Evolutionary conservation across 2,329 filamentous ascomycete species (phyloP).

Genomic region (Colletotrichum aenigma): DNA sequence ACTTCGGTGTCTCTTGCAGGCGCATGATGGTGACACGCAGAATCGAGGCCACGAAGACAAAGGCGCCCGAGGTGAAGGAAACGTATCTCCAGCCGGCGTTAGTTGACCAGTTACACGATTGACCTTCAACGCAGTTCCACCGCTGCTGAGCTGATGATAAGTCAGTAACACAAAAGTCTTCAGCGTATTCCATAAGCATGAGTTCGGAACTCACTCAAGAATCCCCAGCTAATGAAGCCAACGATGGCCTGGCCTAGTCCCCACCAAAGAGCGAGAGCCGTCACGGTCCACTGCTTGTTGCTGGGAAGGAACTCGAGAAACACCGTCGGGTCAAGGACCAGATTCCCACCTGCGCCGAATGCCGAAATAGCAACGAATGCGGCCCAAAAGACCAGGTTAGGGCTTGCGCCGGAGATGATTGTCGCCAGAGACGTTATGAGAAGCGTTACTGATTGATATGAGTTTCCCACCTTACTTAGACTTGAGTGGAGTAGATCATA

Average conservation of each 20-base stretch:
- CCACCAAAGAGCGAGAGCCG: slow-evolving; percentile 62
- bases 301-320: slow-evolving; percentile 50
- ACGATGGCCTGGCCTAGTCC: slow-evolving; percentile 50
- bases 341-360: slow-evolving; percentile 68
- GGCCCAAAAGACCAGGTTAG: slow-evolving; percentile 64
- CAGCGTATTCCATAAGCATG: fast-evolving
- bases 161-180: neutral
- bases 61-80: slow-evolving; percentile 47
- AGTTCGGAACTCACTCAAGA: slow-evolving; percentile 38
- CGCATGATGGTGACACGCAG: slow-evolving; percentile 57
- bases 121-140: slow-evolving; percentile 46
- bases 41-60: slow-evolving; percentile 54
- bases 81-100: slow-evolving; percentile 59
- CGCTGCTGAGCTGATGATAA: slow-evolving; percentile 32
- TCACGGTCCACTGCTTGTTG: slow-evolving; percentile 67
- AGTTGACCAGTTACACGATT: slow-evolving; percentile 41
- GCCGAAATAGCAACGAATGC: slow-evolving; percentile 62
- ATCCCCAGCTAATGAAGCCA: slow-evolving; percentile 56
- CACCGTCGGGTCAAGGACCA: slow-evolving; percentile 64
- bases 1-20: slow-evolving; percentile 65
- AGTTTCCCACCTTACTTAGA: neutral
- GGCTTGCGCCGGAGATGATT: slow-evolving; percentile 65
- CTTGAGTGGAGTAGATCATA: neutral
- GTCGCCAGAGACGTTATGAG: slow-evolving; percentile 63
- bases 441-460: slow-evolving; percentile 46